Evolutionary conservation across 495 filamentous ascomycete genomes (phyloP).

Genomic region (Neurospora sp.): DNA sequence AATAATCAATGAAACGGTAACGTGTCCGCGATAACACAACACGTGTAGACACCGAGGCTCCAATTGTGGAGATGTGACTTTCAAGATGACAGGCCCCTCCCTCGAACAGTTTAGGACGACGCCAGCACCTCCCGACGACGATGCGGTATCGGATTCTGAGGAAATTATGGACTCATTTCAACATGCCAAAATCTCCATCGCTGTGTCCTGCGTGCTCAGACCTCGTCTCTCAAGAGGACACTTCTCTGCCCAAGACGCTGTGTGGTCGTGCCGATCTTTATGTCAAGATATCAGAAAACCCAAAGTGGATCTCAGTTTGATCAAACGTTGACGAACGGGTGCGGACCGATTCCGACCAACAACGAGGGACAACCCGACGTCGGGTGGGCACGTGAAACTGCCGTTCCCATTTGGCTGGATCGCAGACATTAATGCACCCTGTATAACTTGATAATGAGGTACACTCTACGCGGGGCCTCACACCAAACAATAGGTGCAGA

Average conservation of each 20-base stretch:
- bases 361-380: neutral
- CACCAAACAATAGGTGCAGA: no score
- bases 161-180: neutral
- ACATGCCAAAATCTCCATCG: neutral
- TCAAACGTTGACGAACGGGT: neutral
- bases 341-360: neutral
- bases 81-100: neutral
- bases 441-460: no score
- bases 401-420: neutral
- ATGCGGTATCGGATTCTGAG: neutral
- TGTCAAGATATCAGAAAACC: neutral
- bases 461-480: no score
- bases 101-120: no score
- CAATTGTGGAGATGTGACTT: neutral
- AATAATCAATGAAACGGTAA: neutral
- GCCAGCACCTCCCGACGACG: neutral
- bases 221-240: neutral
- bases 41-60: neutral
- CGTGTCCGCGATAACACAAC: neutral
- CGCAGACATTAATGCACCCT: neutral
- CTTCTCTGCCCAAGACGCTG: neutral
- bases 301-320: no score
- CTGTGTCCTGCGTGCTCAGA: no score
- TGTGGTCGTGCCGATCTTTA: neutral
- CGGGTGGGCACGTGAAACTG: neutral